These are phyloP conservation scores for Pseudocercospora fuligena DNA, from an alignment of 2,329 filamentous ascomycete genomes.

Conservation along the genomic window DNA sequence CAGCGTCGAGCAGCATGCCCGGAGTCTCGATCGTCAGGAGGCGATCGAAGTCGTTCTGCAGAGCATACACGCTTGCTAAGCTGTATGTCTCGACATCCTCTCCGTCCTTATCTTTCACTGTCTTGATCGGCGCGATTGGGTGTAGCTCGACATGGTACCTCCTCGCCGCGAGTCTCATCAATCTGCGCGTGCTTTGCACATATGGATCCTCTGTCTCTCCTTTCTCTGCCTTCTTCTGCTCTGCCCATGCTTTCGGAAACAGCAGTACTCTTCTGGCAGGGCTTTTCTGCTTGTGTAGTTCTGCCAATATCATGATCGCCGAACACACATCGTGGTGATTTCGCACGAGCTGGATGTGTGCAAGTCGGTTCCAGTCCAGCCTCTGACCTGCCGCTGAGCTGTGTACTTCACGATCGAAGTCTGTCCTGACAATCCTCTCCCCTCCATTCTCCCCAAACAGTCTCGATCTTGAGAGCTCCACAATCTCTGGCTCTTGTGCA, in stretches of 20 bases:
- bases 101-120: constrained; percentile 21
- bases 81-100: constrained; percentile 43
- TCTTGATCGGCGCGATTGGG: constrained; percentile 48
- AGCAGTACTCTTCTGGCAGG: constrained; percentile 52
- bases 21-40: constrained; percentile 52
- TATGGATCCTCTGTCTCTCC: constrained; percentile 48
- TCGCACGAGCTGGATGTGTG: constrained; percentile 54
- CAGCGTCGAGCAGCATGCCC: constrained; percentile 52
- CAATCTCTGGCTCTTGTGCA: constrained; percentile 19
- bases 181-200: constrained; percentile 49
- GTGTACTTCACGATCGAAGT: constrained; percentile 33
- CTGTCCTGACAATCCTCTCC: constrained; percentile 36
- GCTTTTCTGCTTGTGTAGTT: constrained; percentile 51
- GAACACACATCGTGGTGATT: constrained; percentile 54
- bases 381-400: constrained; percentile 25
- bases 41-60: constrained; percentile 50
- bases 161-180: constrained; percentile 52
- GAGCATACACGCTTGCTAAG: constrained; percentile 50
- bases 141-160: constrained; percentile 52
- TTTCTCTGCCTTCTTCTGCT: constrained; percentile 39
- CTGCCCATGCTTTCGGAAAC: constrained; percentile 49
- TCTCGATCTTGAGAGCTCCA: constrained; percentile 33
- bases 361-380: constrained; percentile 52
- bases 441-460: constrained; percentile 32
- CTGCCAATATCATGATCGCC: constrained; percentile 55